Conservation (phyloP, 2,329 filamentous ascomycete genomes). For the Teratosphaeria destructans region DNA sequence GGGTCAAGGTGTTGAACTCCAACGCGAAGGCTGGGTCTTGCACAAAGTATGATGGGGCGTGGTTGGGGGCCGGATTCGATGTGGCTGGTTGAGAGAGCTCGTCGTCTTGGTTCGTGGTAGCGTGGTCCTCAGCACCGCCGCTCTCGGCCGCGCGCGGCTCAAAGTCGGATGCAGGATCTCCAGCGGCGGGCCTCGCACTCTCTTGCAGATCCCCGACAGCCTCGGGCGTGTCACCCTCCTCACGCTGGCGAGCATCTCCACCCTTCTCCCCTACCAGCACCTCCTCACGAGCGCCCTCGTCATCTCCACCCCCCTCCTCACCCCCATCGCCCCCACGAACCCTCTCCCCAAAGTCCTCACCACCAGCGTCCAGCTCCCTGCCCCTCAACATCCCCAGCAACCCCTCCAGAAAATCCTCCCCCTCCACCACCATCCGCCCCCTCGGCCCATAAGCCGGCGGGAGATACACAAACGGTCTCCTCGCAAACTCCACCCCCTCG, state of each 20-base stretch:
- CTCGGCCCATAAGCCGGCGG: constrained; percentile 11
- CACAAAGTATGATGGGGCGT: not conserved
- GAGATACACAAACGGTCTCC: constrained; percentile 11
- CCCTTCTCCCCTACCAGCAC: too few species aligned
- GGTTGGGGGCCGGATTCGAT: not conserved
- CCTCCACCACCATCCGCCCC: constrained; percentile 9
- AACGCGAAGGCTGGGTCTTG: not conserved
- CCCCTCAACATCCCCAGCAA: not conserved
- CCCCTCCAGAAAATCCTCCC: not conserved
- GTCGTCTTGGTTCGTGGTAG: too few species aligned
- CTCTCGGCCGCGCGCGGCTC: not conserved
- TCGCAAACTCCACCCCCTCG: constrained; percentile 3
- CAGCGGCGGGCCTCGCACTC: too few species aligned
- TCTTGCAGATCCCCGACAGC: not conserved
- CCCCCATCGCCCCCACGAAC: not conserved
- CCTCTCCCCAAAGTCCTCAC: not conserved
- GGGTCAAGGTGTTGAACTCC: not conserved
- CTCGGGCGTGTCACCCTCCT: not conserved
- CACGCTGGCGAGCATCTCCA: too few species aligned
- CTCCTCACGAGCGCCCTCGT: too few species aligned
- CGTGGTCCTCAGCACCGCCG: not conserved
- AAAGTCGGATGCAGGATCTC: not conserved
- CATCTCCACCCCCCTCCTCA: not conserved
- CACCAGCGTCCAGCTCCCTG: not conserved
- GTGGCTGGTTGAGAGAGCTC: too few species aligned